Evolutionary conservation across 441 rosid species (phyloP), one percentile per base, ranked within the genome.

Genomic region (Biscutella laevigata): DNA sequence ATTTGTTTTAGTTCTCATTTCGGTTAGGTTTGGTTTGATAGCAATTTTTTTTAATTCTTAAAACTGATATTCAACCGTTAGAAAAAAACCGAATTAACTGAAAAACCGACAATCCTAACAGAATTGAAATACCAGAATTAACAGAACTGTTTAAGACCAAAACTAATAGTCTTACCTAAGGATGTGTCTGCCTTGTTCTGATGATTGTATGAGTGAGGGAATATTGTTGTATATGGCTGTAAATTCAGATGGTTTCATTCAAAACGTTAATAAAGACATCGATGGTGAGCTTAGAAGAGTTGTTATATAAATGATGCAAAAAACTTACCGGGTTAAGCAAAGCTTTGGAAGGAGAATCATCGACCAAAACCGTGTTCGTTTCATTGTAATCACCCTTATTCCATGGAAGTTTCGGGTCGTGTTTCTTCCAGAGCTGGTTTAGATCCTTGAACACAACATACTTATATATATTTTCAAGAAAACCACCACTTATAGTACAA

Each of bases 291-390:
- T n/a, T 8, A 1, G 43, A 6, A 62, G 13, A 25, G 32, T 6
- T 4, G 43, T 7, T 40, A n/a, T 12, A 5, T 27, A 46, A 47
- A 27, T 1, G 17, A 69, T 6, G 8, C 12, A 40, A 30, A 33
- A 47, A 55, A 47, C 90, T 80, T 71, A 88, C 96, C 4, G 96
- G 96, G 66, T 91, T 91, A 62, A 85, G 91, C 81, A 91, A 75
- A 6, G 95, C 85, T 59, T 91, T 91, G 67, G 85, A 79, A 27
- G 96, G 98, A 67, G 95, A 85, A 71, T 91, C 98, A 45, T 88
- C 95, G 45, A 86, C 32, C 67, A 86, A 57, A 64, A 92, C 59
- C 0, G 98, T 92, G 64, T 92, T 88, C 12, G 89, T 75, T 67
- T 82, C 82, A 42, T 81, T 68, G 53, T 72, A 88, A 56, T 66